Evolutionary conservation across 257 asterid genomes (phyloP), one percentile per base, ranked within the genome.

Genomic region (Salvia hispanica): DNA sequence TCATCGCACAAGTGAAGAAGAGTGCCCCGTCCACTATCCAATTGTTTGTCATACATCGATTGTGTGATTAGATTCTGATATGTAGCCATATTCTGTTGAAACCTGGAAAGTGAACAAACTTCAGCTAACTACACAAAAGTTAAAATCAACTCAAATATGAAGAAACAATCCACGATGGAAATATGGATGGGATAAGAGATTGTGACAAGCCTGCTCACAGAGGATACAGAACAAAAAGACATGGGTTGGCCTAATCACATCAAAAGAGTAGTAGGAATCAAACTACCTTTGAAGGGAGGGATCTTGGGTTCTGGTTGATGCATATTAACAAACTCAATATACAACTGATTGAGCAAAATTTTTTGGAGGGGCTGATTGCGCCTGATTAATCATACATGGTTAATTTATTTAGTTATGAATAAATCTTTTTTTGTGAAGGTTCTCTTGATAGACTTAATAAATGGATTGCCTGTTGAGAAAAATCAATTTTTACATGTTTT

Each of bases 1-100:
- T 93, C 99, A 79, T 93, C 97, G 12, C 99, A 93, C 85, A 93
- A 75, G 79, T 93, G 99, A 80, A 93, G 97, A 73, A 93, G 97
- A 69, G 99, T 93, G 61, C 99, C 97, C 79, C 75, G 79, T 80
- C 99, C 99, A 75, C 97, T 88, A 79, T 93, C 99, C 82, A 93
- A 82, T 76, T 93, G 99, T 79, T 93, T 93, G 79, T 93, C 99
- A 74, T 93, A 93, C 99, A 93, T 93, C 12, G 97, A 93, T 78
- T 88, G 96, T n/a, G 99, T 93, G 81, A 90, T 93, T 79, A 93
- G 79, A 79, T 86, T 90, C 68, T 88, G 97, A 80, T 93, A 93
- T 8, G 94, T 77, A 39, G 89, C 87, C 97, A 93, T 90, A 79
- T 90, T 93, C 72, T 86, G 94, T 70, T 93, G 97, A 80, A 93